These are phyloP conservation scores for Heterobasidion parviporum DNA, from an alignment of 1,284 basidiomycete genomes.

Conservation along the genomic window DNA sequence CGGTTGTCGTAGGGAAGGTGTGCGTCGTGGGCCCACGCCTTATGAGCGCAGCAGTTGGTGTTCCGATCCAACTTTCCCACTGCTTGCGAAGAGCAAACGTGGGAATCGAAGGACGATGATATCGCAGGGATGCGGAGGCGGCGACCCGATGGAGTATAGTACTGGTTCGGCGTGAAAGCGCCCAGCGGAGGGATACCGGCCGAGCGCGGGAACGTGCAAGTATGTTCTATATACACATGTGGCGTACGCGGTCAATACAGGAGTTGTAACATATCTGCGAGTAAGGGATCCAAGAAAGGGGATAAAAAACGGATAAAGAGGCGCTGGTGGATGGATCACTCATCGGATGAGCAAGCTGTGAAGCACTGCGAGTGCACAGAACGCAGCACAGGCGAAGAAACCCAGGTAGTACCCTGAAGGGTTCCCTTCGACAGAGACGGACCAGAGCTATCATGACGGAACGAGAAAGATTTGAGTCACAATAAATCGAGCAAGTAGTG, in stretches of 20 bases:
- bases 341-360: slow-evolving; percentile 66
- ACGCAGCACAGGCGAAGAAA: slow-evolving; percentile 56
- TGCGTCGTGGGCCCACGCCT: no score
- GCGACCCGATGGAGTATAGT: no score
- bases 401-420: slow-evolving; percentile 68
- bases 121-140: no score
- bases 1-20: no score
- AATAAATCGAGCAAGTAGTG: not conserved
- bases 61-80: no score
- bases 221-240: not conserved
- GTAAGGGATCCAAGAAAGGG: not conserved
- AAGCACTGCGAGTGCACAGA: slow-evolving; percentile 52
- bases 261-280: no score
- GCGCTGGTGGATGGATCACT: not conserved
- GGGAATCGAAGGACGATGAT: no score
- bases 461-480: not conserved
- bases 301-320: not conserved
- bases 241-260: not conserved
- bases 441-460: slow-evolving; percentile 47
- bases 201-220: not conserved
- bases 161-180: no score
- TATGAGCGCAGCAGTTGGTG: no score
- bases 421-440: slow-evolving; percentile 56
- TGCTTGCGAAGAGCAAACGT: no score
- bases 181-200: no score